Evolutionary conservation across 2,329 filamentous ascomycete species (phyloP), one percentile per base, ranked within the genome.

Genomic region (Diaporthe velutina): DNA sequence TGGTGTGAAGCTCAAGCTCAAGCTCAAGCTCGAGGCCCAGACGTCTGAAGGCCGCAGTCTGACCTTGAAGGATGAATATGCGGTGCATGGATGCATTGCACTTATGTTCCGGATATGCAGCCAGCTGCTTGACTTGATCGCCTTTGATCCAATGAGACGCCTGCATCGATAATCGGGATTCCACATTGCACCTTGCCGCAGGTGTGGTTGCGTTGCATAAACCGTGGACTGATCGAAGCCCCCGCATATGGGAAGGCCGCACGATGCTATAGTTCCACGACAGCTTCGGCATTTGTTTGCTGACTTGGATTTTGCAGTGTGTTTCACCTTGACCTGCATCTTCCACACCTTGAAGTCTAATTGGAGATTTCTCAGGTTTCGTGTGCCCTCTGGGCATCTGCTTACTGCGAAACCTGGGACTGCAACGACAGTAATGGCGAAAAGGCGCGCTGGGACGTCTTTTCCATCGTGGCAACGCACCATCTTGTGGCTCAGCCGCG

Each of bases 271-370:
- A 52, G 64, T 68, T 54, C 17, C 64, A 68, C 64, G 33, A 68
- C 64, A 68, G 45, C 45, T 68, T 52, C 64, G 64, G 64, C 64
- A 68, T 68, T 68, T 68, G 64, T 52, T 40, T 68, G 64, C 64
- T 68, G 35, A 68, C 64, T 38, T 67, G 64, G 45, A 67, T 52
- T 52, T 19, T 68, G 64, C 64, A 28, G 22, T 40, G 48, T 40
- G 64, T 68, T 68, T 68, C 64, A 68, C 35, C 45, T 54, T 68
- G 48, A 54, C 15, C 15, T 48, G 64, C 48, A 19, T 68, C 45
- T 54, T 54, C 25, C 64, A 54, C 64, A 12, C n/a, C 48, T 30
- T 40, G 64, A 40, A 8, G 64, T 54, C 45, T 68, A 40, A 68
- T 68, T 68, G 64, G 64, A 68, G 48, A 13, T 54, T 54, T 38